Evolutionary conservation across 441 rosid genomes (phyloP).

Genomic region (Melastoma candidum): DNA sequence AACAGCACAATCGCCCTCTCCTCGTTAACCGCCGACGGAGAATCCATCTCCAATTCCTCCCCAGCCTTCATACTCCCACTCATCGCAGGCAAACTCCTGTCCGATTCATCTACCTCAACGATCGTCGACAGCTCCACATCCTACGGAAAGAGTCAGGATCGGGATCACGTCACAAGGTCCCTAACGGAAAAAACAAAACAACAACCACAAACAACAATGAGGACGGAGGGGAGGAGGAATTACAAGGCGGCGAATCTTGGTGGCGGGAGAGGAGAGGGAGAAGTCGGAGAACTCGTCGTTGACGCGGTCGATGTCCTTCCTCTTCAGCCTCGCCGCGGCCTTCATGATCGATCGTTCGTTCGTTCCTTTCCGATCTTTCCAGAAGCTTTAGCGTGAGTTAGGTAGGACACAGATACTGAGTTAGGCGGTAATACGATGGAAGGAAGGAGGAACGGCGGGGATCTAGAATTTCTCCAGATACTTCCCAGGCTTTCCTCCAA

Average conservation of each 20-base stretch:
- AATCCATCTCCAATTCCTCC: slow-evolving; percentile 5
- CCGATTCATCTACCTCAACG: slow-evolving; percentile 46
- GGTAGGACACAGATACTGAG: too few relatives aligned
- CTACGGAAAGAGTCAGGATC: slow-evolving; percentile 13
- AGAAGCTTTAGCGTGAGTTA: too few relatives aligned
- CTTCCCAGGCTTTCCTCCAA: too few relatives aligned
- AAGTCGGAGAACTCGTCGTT: slow-evolving; percentile 76
- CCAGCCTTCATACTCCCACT: slow-evolving; percentile 3
- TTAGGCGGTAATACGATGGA: too few relatives aligned
- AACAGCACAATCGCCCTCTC: slow-evolving; percentile 67
- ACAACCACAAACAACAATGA: background rate
- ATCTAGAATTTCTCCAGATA: too few relatives aligned
- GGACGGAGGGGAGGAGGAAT: background rate
- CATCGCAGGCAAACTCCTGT: slow-evolving; percentile 4
- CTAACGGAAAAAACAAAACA: too few relatives aligned
- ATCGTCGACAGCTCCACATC: slow-evolving; percentile 52
- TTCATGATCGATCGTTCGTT: slow-evolving; percentile 7
- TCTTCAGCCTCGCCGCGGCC: slow-evolving; percentile 40
- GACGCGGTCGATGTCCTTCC: slow-evolving; percentile 53
- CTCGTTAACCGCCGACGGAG: slow-evolving; percentile 18
- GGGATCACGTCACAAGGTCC: background rate
- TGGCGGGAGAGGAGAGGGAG: slow-evolving; percentile 66
- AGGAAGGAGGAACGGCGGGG: too few relatives aligned
- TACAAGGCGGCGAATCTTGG: slow-evolving; percentile 80
- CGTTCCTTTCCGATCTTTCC: background rate